Conservation (phyloP, 2,329 filamentous ascomycete genomes). For the Mycogone perniciosa region DNA sequence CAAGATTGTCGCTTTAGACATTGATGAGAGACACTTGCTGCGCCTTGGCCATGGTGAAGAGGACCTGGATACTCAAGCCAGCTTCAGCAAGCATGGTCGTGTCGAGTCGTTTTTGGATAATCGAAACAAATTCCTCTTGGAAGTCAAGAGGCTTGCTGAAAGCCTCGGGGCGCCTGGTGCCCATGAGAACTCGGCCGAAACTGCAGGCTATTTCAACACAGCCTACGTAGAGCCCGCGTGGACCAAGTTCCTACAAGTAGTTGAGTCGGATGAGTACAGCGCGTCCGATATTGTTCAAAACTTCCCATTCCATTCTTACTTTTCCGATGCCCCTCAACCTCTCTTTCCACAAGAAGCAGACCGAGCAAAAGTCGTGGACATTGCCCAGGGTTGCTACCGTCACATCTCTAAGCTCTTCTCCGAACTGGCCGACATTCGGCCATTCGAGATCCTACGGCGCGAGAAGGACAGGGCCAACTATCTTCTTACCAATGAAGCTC, state of each 20-base stretch:
- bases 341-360: slow-evolving; percentile 65
- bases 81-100: slow-evolving; percentile 88
- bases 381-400: slow-evolving; percentile 76
- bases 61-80: slow-evolving; percentile 77
- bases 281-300: slow-evolving; percentile 58
- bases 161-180: slow-evolving; percentile 84
- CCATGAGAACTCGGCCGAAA: slow-evolving; percentile 95
- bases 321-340: slow-evolving; percentile 78
- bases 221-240: slow-evolving; percentile 87
- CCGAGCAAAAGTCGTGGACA: slow-evolving; percentile 63
- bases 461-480: slow-evolving; percentile 95
- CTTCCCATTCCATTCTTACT: slow-evolving; percentile 87
- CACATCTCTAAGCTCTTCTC: slow-evolving; percentile 88
- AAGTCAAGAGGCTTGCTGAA: slow-evolving; percentile 79
- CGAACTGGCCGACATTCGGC: slow-evolving; percentile 85
- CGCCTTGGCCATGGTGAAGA: slow-evolving; percentile 93
- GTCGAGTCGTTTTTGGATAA: slow-evolving; percentile 95
- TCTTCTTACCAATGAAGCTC: slow-evolving; percentile 88
- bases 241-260: slow-evolving; percentile 66
- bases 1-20: slow-evolving; percentile 93
- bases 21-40: slow-evolving; percentile 88
- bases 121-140: slow-evolving; percentile 66
- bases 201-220: slow-evolving; percentile 90
- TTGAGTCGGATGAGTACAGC: slow-evolving; percentile 49
- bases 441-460: slow-evolving; percentile 86